phyloP scores from a whole-genome alignment of 306 rosid species.

The Lathyrus sativus region DNA sequence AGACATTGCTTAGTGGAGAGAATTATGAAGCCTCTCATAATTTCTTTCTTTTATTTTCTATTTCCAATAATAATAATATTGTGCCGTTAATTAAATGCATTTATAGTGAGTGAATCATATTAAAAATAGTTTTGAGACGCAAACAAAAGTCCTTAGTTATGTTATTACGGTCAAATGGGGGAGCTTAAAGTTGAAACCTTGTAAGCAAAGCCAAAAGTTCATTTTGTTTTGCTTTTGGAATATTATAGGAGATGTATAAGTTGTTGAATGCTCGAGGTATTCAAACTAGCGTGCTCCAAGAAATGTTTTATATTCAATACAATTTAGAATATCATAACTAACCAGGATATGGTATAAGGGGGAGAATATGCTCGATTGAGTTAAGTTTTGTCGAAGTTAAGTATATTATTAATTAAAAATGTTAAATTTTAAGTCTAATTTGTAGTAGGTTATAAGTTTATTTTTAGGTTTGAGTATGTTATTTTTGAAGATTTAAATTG shows the following conservation, averaged over 20 bases:
- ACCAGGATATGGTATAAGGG: too few relatives aligned
- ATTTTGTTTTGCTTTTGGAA: slow-evolving; percentile 29
- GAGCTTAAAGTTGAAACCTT: slow-evolving; percentile 9
- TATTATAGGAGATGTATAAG: slow-evolving; percentile 2
- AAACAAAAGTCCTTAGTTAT: not conserved
- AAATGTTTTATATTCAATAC: too few relatives aligned
- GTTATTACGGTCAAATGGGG: slow-evolving; percentile 33
- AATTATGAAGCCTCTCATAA: slow-evolving; percentile 39
- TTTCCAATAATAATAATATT: slow-evolving; percentile 43
- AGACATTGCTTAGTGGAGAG: slow-evolving; percentile 45
- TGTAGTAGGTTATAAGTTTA: too few relatives aligned
- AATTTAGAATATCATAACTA: too few relatives aligned
- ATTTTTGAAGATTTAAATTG: too few relatives aligned
- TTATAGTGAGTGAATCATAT: slow-evolving; percentile 28
- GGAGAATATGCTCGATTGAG: too few relatives aligned
- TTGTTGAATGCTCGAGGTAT: slow-evolving; percentile 45
- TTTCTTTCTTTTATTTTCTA: slow-evolving; percentile 13
- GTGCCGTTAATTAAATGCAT: slow-evolving; percentile 64
- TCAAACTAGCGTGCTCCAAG: slow-evolving; percentile 14
- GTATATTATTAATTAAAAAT: too few relatives aligned
- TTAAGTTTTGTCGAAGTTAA: too few relatives aligned
- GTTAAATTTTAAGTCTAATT: too few relatives aligned
- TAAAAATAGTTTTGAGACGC: slow-evolving; percentile 37
- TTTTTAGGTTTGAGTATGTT: too few relatives aligned
- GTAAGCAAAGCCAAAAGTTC: slow-evolving; percentile 26